Evolutionary conservation across 208 protist species (phyloP).

Genomic region (Leishmania tarentolae): DNA sequence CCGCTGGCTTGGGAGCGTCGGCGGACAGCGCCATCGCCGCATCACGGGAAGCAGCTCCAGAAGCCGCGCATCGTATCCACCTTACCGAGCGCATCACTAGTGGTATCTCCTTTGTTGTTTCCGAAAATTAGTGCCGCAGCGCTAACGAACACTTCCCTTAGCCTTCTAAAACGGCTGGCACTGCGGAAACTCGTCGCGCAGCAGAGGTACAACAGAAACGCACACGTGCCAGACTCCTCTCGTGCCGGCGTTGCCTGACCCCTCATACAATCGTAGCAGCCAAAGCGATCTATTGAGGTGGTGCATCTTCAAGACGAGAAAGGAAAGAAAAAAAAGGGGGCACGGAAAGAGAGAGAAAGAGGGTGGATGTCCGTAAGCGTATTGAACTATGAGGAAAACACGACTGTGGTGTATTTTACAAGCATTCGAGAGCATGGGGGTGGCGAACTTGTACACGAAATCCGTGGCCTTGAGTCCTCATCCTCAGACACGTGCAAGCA

Average conservation of each 20-base stretch:
- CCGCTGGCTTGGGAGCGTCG: not conserved
- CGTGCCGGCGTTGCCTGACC: not conserved
- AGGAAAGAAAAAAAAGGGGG: not conserved
- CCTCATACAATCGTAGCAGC: not conserved
- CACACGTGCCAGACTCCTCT: not conserved
- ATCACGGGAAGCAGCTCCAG: not conserved
- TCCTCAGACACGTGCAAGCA: not conserved
- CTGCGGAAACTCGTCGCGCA: not conserved
- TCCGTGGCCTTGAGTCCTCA: not conserved
- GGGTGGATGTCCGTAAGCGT: not conserved
- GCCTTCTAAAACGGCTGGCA: not conserved
- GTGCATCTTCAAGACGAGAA: not conserved
- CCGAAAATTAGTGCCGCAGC: not conserved
- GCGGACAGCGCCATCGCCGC: conserved; percentile 3
- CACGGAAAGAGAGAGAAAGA: not conserved
- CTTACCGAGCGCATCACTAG: not conserved
- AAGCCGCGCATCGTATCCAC: conserved; percentile 7
- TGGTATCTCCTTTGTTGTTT: not conserved
- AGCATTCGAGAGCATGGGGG: not conserved
- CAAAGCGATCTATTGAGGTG: not conserved
- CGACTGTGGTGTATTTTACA: not conserved
- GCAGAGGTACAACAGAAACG: conserved; percentile 1
- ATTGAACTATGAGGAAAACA: not conserved
- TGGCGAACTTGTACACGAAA: not conserved
- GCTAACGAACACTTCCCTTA: not conserved